phyloP scores from a whole-genome alignment of 371 early-diverging fungal genomes.

The Circinella minor region DNA sequence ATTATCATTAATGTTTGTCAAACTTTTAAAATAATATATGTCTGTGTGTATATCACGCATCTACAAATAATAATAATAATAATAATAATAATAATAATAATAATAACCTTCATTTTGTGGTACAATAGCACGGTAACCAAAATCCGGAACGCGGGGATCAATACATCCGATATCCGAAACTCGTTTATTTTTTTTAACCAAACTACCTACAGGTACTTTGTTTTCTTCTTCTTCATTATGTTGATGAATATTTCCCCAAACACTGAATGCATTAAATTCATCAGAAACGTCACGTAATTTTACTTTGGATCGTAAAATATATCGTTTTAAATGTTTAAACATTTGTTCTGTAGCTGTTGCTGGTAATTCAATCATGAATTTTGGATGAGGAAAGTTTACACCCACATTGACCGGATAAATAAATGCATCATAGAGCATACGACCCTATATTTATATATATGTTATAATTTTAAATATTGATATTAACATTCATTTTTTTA shows the following conservation, averaged over 20 bases:
- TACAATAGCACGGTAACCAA: constrained; percentile 65
- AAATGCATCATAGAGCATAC: constrained; percentile 90
- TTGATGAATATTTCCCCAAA: constrained; percentile 60
- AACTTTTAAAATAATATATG: not conserved
- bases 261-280: constrained; percentile 61
- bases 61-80: not conserved
- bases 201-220: constrained; percentile 20
- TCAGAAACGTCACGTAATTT: constrained; percentile 67
- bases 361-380: constrained; percentile 82
- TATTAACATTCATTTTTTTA: not conserved
- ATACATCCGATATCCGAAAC: constrained; percentile 56
- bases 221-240: not conserved
- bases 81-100: not conserved
- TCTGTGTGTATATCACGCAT: not conserved
- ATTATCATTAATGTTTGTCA: not conserved
- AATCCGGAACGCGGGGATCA: constrained; percentile 62
- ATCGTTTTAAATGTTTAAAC: constrained; percentile 73
- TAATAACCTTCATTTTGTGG: constrained; percentile 26
- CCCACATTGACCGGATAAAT: constrained; percentile 79
- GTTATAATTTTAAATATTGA: too few species aligned
- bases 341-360: constrained; percentile 52
- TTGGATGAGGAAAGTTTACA: constrained; percentile 66
- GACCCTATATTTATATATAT: constrained; percentile 54
- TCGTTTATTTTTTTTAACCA: constrained; percentile 46
- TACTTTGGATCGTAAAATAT: constrained; percentile 81